Evolutionary conservation across 1,284 basidiomycete species (phyloP), one percentile per base, ranked within the genome.

Genomic region (Ustilago loliicola): DNA sequence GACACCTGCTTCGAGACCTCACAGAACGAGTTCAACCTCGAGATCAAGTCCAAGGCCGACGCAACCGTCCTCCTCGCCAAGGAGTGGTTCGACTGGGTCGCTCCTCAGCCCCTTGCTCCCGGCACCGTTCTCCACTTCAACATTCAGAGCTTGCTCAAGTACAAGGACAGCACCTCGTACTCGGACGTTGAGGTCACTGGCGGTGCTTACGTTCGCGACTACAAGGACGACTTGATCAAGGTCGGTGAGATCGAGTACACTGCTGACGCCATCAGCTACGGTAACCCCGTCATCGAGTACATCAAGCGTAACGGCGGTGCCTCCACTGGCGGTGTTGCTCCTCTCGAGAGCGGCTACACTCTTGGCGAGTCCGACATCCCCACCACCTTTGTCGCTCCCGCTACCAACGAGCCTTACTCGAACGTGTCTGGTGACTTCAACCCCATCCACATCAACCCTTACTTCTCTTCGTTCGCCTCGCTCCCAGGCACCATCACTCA

Each of bases 371-470:
- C 61, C 13, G 80, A 74, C 38, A 56, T 81, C n/a, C 54, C 79
- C 40, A 64, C 72, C 60, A 64, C 71, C 13, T 84, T 82, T 25
- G 67, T 80, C n/a, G 82, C 82, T 32, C 87, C 96, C 19, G 88
- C 93, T 48, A 94, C 94, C 62, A 98, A 99, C 87, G 89, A 97
- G 88, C 93, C 95, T 4, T 98, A 98, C 89, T 98, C 95, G 6
- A 92, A 93, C 87, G 91, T 96, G 68, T 98, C 96, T 2, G 96
- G 96, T 55, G 97, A 99, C 88, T 98, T 94, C 90, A 98, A 90
- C 87, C 93, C 94, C n/a, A 97, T 99, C 80, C 97, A 99, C 87
- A 90, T 97, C 88, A 98, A 99, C 88, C 97, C 96, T 0, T 98
- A 98, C 90, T 98, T 99, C 89, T 91, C 96, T 30, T 93, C 95